Evolutionary conservation across 768 basidiomycete species (phyloP).

Genomic region (Asterophora lycoperdoides): DNA sequence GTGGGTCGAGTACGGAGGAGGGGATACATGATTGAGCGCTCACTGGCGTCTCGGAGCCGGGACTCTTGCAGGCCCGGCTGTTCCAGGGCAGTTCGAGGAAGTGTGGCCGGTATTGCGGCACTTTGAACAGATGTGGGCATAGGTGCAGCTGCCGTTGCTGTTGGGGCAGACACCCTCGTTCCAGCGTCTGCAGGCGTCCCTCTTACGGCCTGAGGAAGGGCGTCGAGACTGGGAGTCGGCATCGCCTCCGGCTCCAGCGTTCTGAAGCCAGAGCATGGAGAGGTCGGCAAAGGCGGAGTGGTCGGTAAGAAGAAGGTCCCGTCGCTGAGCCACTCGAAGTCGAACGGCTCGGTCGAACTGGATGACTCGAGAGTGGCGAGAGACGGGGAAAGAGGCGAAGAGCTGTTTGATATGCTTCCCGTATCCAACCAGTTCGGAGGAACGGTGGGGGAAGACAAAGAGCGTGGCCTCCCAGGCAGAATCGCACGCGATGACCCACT

Average conservation of each 20-base stretch:
- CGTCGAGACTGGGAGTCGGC: background rate
- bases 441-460: no score
- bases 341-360: constrained; percentile 22
- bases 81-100: background rate
- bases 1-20: background rate
- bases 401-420: constrained; percentile 16
- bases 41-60: background rate
- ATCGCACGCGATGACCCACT: constrained; percentile 27
- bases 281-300: constrained; percentile 12
- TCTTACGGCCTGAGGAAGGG: background rate
- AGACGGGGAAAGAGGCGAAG: constrained; percentile 8
- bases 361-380: constrained; percentile 20
- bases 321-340: constrained; percentile 1
- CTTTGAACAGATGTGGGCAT: constrained; percentile 15
- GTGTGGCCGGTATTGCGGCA: constrained; percentile 11
- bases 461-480: no score
- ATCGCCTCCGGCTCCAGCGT: background rate
- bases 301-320: constrained; percentile 16
- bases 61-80: background rate
- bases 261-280: constrained; percentile 13
- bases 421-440: constrained; percentile 23
- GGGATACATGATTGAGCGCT: background rate
- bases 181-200: constrained; percentile 13
- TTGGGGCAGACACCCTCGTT: constrained; percentile 16
- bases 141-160: constrained; percentile 9